phyloP scores from a whole-genome alignment of 805 yeast genomes.

The Metschnikowia gruessii region DNA sequence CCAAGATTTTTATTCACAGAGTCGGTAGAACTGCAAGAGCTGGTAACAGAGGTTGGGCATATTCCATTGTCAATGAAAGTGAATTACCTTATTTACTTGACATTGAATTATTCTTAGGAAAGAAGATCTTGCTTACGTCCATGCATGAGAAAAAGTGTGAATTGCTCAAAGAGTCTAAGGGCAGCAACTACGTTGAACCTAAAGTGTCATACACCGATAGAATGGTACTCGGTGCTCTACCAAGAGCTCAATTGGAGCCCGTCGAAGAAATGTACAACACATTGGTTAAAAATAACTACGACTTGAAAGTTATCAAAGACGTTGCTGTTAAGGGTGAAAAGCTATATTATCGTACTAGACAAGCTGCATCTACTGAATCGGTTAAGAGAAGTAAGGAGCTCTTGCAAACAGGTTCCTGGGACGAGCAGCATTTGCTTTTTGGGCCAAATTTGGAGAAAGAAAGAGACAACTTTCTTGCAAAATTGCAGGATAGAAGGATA shows the following conservation, averaged over 20 bases:
- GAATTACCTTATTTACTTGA: constrained; percentile 91
- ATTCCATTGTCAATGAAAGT: constrained; percentile 76
- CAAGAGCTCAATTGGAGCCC: constrained; percentile 67
- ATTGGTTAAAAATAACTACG: constrained; percentile 61
- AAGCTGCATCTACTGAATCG: constrained; percentile 84
- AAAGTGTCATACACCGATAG: constrained; percentile 67
- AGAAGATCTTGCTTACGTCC: constrained; percentile 66
- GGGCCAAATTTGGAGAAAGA: constrained; percentile 74
- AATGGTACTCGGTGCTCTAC: constrained; percentile 79
- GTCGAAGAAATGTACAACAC: constrained; percentile 69
- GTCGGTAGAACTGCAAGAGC: constrained; percentile 99
- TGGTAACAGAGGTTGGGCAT: constrained; percentile 97
- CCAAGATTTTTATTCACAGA: constrained; percentile 93
- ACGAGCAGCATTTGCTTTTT: constrained; percentile 76
- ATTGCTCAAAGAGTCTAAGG: constrained; percentile 46
- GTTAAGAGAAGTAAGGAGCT: constrained; percentile 81
- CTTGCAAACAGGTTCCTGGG: constrained; percentile 71
- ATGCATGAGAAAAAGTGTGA: constrained; percentile 65
- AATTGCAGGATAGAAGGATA: constrained; percentile 61
- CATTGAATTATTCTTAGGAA: constrained; percentile 84
- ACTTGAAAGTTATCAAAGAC: constrained; percentile 57
- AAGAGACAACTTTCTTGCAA: constrained; percentile 67
- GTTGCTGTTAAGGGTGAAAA: constrained; percentile 88
- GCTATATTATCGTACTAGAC: constrained; percentile 78
- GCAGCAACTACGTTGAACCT: constrained; percentile 48